Base-by-base conservation (phyloP, 2,329 filamentous ascomycete species). In the Colletotrichum spinosum region DNA sequence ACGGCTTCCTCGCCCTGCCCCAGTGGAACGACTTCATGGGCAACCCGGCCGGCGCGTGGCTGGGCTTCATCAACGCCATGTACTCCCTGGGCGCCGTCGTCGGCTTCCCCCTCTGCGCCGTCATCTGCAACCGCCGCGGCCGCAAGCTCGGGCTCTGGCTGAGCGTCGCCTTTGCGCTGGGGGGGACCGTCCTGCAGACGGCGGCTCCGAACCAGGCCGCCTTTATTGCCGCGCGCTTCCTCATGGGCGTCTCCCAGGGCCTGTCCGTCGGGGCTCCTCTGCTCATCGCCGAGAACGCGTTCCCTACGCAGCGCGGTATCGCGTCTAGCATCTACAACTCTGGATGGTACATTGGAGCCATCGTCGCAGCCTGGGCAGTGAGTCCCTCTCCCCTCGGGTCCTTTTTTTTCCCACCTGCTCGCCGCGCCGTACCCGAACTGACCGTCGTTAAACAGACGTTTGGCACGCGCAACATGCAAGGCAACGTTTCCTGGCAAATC, bases 401-500 rank as follows among this genome's bases (percentile, higher is more conserved):
- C 17, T 10, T 17, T 44, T 1, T n/a, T 15, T 44, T 8, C 3
- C 13, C 7, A 13, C 15, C 42, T 44, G 25, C 11, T 3, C 10
- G 7, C n/a, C 11, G 11, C 10, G 9, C n/a, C 11, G 11, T 38
- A 3, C 8, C 0, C 4, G 15, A 6, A n/a, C 45, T 50, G 9
- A 59, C 4, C 10, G 7, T 10, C 6, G n/a, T 35, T 42, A 4
- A 25, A 2, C 4, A 67, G 2, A 82, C 81, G 0, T 83, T 77
- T 51, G 81, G 81, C 15, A 82, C 79, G 0, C 74, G 78, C 25
- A 75, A 76, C 46, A 79, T 80, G 15, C 35, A 64, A 8, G 76
- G 70, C 57, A 76, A 74, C 55, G 83, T 81, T 81, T 77, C 80
- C n/a, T 86, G 83, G 82, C 77, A 83, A 49, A 73, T 84, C 3